phyloP scores from a whole-genome alignment of 164 flowering plant genomes.

The Sextonia rubra region DNA sequence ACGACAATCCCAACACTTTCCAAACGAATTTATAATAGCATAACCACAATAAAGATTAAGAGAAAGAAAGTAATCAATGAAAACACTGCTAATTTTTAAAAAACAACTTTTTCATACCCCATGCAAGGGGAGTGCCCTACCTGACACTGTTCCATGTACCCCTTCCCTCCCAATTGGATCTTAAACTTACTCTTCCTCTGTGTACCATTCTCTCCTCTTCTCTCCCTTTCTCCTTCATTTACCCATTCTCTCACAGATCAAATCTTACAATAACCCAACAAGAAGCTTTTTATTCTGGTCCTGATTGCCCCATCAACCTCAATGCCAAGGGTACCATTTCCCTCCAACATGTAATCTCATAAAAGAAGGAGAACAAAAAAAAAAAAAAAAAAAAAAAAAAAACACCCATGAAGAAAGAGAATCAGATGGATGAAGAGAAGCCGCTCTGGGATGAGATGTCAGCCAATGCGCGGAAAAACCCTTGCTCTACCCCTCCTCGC shows the following conservation, averaged over 20 bases:
- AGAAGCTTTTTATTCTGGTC: not conserved
- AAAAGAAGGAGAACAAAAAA: not conserved
- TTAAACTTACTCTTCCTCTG: not conserved
- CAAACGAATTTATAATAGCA: no score
- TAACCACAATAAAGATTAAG: no score
- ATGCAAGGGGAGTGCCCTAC: no score
- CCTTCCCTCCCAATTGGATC: no score
- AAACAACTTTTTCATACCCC: no score
- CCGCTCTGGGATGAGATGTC: conserved; percentile 50
- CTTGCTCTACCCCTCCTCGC: not conserved
- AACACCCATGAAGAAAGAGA: conserved; percentile 31
- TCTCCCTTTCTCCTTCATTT: no score
- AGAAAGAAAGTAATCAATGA: no score
- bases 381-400: no score
- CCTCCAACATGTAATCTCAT: no score
- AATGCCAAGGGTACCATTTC: not conserved
- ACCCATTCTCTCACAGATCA: not conserved
- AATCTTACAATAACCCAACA: not conserved
- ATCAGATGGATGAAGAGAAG: conserved; percentile 46
- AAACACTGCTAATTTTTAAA: no score
- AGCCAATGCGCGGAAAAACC: not conserved
- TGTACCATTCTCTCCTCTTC: not conserved
- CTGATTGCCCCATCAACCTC: not conserved
- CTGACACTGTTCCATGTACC: no score
- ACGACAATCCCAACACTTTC: no score